These are phyloP conservation scores for Spirogloea muscicola DNA, from an alignment of 139 green algal species.

Conservation along the genomic window DNA sequence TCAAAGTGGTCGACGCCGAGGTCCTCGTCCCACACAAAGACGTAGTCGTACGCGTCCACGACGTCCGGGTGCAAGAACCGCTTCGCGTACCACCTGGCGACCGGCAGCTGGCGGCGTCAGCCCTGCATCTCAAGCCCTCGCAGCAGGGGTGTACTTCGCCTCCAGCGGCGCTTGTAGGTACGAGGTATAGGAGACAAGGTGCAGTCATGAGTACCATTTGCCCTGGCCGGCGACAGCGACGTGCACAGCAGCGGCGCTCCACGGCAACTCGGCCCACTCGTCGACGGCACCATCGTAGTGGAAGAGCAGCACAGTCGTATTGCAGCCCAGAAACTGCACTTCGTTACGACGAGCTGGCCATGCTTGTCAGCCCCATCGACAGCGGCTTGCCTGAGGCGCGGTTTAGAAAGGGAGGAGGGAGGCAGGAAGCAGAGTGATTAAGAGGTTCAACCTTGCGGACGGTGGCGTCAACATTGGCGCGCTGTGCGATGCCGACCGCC, in stretches of 20 bases:
- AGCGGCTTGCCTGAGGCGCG: no score
- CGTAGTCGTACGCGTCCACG: constrained; percentile 38
- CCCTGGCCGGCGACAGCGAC: constrained; percentile 2
- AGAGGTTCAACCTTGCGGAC: constrained; percentile 18
- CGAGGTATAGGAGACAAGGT: no score
- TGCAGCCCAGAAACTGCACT: neutral
- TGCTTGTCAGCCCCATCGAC: no score
- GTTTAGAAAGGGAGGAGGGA: no score
- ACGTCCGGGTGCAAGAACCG: constrained; percentile 44
- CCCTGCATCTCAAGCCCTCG: no score
- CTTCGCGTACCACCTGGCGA: constrained; percentile 48
- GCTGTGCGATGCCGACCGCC: constrained; percentile 7
- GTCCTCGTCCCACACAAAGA: constrained; percentile 48
- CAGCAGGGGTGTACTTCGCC: no score
- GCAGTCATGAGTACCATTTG: constrained; percentile 27
- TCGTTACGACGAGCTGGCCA: no score
- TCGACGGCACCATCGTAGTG: constrained; percentile 33
- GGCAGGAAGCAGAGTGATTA: no score
- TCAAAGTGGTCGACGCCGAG: constrained; percentile 34
- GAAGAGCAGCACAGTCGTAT: constrained; percentile 7
- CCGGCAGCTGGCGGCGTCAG: no score
- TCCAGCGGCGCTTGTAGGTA: no score
- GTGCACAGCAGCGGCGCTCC: constrained; percentile 12
- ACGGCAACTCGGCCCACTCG: constrained; percentile 1
- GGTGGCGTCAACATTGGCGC: constrained; percentile 22